Base-by-base conservation (phyloP, 805 yeast species). In the Saccharomycopsis sp. region DNA sequence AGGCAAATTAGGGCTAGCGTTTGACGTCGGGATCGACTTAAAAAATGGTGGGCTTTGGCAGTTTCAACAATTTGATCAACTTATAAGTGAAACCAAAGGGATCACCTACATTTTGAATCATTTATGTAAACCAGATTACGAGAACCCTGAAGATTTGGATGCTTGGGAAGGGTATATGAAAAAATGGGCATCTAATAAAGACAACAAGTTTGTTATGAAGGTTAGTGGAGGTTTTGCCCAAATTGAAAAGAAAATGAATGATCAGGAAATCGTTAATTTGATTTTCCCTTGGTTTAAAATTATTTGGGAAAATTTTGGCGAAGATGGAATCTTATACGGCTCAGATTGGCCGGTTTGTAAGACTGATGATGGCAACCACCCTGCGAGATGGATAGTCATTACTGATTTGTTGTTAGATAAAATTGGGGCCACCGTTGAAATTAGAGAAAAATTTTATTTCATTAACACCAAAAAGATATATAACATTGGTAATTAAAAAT, bases 291-390 rank as follows among this genome's bases (percentile, higher is more conserved):
- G 68, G 65, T 51, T 64, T 23, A 39, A 58, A 27, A 55, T 57
- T 3, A 56, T 60, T 33, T 49, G 55, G 19, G 59, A 59, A 1
- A 13, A 31, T n/a, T 64, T 58, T 58, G 71, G 68, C 31, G 50
- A 47, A 3, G 55, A 59, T 3, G 50, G 57, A 7, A 51, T 65
- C 8, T 57, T 69, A 9, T 69, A 66, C 64, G 74, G 71, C 3
- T 65, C 70, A 47, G 71, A 69, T 49, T 69, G 72, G 72, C 74
- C 74, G 2, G 69, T 69, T 4, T 63, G 67, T 40, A 59, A 59
- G 42, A 21, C 60, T 38, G 40, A 45, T 3, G 53, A 54, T 11
- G 37, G 24, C 3, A 40, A 39, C 1, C 39, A 57, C 1, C 55
- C 54, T 43, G 21, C 37, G 2, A 57, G 51, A 24, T 64, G 67